phyloP scores from a whole-genome alignment of 1,139 yeast genomes.

The Geotrichum klebahnii region DNA sequence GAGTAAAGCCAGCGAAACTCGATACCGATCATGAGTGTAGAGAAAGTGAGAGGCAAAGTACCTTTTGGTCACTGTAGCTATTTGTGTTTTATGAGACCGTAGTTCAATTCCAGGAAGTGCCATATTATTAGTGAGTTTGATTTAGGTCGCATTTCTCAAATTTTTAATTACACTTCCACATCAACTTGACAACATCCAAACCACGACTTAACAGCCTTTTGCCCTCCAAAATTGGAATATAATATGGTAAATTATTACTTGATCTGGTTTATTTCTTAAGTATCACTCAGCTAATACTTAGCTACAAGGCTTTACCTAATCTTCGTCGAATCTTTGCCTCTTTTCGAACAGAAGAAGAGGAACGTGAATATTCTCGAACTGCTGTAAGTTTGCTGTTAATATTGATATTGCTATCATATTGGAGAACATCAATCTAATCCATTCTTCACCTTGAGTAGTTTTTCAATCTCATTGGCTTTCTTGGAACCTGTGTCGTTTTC shows the following conservation, averaged over 20 bases:
- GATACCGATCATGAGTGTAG: slow-evolving; percentile 70
- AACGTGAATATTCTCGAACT: slow-evolving; percentile 65
- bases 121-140: no score
- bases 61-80: no score
- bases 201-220: background rate
- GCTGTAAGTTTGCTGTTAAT: slow-evolving; percentile 52
- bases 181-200: no score
- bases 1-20: slow-evolving; percentile 44
- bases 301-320: slow-evolving; percentile 56
- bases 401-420: no score
- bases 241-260: no score
- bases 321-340: slow-evolving; percentile 74
- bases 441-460: slow-evolving; percentile 39
- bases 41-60: slow-evolving; percentile 6
- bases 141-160: no score
- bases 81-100: no score
- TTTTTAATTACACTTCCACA: no score
- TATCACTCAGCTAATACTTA: no score
- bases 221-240: no score
- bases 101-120: background rate
- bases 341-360: slow-evolving; percentile 82
- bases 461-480: slow-evolving; percentile 72
- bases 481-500: slow-evolving; percentile 75
- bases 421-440: background rate
- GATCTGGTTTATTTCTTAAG: no score